phyloP scores from a whole-genome alignment of 306 rosid genomes.

The Acacia confusa region DNA sequence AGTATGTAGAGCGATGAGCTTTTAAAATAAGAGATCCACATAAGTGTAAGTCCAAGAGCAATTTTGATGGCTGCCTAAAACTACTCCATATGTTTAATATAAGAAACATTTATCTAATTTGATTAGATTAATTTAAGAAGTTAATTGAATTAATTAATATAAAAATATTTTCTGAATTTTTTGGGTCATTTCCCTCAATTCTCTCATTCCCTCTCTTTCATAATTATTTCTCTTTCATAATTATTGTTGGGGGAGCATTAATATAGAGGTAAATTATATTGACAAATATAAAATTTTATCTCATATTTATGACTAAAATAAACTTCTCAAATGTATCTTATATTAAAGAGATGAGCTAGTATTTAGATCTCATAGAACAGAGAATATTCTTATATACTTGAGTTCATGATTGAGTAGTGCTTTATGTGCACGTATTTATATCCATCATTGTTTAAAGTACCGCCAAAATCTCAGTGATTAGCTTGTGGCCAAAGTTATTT shows the following conservation, averaged over 20 bases:
- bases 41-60: not conserved
- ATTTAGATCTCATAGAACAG: not conserved
- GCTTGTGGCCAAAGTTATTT: not conserved
- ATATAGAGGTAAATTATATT: too few relatives aligned
- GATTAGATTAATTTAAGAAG: too few relatives aligned
- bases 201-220: accelerated
- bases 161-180: too few relatives aligned
- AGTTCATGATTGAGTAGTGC: not conserved
- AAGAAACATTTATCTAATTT: too few relatives aligned
- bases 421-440: not conserved
- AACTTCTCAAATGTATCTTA: too few relatives aligned
- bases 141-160: too few relatives aligned
- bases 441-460: not conserved
- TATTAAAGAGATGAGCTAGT: not conserved
- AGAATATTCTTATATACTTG: not conserved
- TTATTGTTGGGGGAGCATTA: too few relatives aligned
- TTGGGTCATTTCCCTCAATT: too few relatives aligned
- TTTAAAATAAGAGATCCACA: not conserved
- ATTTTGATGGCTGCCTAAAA: not conserved
- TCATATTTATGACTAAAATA: too few relatives aligned
- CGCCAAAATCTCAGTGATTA: not conserved
- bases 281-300: too few relatives aligned
- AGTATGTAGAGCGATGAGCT: not conserved
- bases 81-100: not conserved
- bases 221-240: too few relatives aligned